Evolutionary conservation across 306 rosid species (phyloP).

Genomic region (Cucurbita moschata): DNA sequence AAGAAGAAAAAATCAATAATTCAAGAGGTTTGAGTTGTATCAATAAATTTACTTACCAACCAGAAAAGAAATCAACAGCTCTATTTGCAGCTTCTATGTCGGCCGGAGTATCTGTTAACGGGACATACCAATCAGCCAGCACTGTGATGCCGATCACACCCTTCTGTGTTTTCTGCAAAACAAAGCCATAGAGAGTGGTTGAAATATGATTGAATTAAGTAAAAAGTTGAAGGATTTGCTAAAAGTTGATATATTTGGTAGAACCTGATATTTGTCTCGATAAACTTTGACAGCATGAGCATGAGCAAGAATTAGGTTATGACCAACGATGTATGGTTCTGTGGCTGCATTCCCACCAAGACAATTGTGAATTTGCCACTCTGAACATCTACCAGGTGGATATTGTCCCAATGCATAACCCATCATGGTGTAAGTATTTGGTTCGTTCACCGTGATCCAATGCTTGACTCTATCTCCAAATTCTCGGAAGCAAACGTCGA

Average conservation of each 20-base stretch:
- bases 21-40: too few relatives aligned
- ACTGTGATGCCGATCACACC: neutral
- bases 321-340: neutral
- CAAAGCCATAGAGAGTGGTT: too few relatives aligned
- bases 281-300: neutral
- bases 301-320: neutral
- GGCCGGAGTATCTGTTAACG: neutral
- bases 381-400: neutral
- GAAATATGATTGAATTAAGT: too few relatives aligned
- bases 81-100: neutral
- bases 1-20: too few relatives aligned
- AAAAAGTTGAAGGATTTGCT: too few relatives aligned
- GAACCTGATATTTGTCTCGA: neutral
- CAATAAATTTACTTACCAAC: neutral
- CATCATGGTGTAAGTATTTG: neutral
- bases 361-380: neutral
- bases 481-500: neutral
- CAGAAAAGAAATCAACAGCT: neutral
- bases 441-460: neutral
- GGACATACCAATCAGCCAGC: neutral
- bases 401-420: neutral
- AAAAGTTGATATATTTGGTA: too few relatives aligned
- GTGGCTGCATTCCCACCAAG: neutral
- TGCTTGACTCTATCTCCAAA: neutral
- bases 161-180: neutral